Evolutionary conservation across 139 green algal genomes (phyloP).

Genomic region (Volvox reticuliferus): DNA sequence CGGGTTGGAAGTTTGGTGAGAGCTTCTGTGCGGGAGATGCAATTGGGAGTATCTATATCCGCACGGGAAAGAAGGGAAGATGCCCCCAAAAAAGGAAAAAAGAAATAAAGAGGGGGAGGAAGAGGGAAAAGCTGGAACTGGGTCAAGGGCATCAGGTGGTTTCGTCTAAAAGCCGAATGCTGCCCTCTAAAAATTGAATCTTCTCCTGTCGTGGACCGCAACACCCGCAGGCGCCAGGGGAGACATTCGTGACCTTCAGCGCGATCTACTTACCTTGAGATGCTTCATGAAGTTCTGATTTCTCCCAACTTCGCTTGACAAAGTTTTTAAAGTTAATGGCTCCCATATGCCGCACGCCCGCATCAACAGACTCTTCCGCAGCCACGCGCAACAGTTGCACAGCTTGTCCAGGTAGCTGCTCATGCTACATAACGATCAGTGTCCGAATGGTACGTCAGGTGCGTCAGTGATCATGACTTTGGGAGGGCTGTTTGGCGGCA

Average conservation of each 20-base stretch:
- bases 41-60: too few species aligned
- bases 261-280: neutral
- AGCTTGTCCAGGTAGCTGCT: constrained; percentile 74
- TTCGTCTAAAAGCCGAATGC: too few species aligned
- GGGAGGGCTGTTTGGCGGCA: neutral
- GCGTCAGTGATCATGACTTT: neutral
- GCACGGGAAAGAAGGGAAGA: too few species aligned
- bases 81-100: too few species aligned
- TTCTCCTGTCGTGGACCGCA: too few species aligned
- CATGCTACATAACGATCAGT: constrained; percentile 63
- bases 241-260: too few species aligned
- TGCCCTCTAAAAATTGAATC: too few species aligned
- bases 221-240: too few species aligned
- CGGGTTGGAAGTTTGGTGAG: neutral
- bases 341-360: constrained; percentile 87
- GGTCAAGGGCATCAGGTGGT: neutral
- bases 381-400: constrained; percentile 88
- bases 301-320: constrained; percentile 86
- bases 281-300: constrained; percentile 21
- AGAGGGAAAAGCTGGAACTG: neutral
- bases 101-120: neutral
- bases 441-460: neutral
- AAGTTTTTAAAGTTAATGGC: constrained; percentile 97
- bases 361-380: constrained; percentile 77
- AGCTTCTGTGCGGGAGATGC: too few species aligned